phyloP scores from a whole-genome alignment of 2,329 filamentous ascomycete species.

The Aspergillus sp. region DNA sequence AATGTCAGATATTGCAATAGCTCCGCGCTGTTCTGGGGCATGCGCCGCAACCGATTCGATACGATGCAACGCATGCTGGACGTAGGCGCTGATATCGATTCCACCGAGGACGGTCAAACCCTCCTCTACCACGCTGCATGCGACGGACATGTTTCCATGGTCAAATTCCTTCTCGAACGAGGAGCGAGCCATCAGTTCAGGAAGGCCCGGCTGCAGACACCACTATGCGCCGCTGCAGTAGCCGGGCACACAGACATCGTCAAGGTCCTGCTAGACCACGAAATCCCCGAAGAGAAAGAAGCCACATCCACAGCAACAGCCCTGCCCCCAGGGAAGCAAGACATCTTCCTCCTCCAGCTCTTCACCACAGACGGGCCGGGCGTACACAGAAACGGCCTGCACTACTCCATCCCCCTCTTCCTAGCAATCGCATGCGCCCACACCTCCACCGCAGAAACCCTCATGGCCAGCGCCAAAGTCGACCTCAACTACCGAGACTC shows the following conservation, averaged over 20 bases:
- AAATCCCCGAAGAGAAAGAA: neutral
- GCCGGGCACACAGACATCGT: neutral
- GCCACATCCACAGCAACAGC: too few relatives aligned
- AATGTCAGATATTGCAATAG: neutral
- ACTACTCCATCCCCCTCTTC: conserved; percentile 2
- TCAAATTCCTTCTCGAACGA: neutral
- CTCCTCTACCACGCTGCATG: neutral
- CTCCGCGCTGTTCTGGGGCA: neutral
- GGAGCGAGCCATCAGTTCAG: neutral
- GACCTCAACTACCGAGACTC: neutral
- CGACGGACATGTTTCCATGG: neutral
- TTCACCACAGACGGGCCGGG: neutral
- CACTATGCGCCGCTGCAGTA: neutral
- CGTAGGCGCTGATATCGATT: neutral
- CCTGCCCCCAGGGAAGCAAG: neutral
- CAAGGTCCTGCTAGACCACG: neutral
- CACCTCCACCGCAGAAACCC: neutral
- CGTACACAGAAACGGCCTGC: neutral
- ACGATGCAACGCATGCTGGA: neutral
- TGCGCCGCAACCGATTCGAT: neutral
- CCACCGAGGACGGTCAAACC: neutral
- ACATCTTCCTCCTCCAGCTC: neutral
- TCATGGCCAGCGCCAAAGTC: neutral
- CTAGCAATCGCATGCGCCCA: neutral
- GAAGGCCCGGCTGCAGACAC: neutral